These are phyloP conservation scores for Samsoniella hepiali DNA, from an alignment of 2,329 filamentous ascomycete genomes.

Conservation along the genomic window DNA sequence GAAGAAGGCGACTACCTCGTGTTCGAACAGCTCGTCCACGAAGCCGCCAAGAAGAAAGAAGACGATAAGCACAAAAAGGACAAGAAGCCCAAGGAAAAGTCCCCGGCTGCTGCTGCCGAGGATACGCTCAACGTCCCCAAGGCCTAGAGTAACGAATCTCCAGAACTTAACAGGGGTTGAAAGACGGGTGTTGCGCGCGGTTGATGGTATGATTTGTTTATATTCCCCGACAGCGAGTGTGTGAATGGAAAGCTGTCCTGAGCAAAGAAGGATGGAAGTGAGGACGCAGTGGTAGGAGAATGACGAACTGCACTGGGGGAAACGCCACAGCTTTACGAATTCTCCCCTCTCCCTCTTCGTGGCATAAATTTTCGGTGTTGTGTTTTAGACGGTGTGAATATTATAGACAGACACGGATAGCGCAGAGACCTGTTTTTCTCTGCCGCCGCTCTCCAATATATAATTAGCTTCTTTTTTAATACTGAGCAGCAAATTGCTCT, in stretches of 20 bases:
- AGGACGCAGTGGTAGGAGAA: not conserved
- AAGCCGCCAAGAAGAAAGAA: slow-evolving; percentile 93
- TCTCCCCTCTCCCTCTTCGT: slow-evolving; percentile 7
- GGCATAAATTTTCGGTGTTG: not conserved
- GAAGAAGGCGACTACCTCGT: slow-evolving; percentile 99
- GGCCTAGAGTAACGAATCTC: not conserved
- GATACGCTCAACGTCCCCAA: slow-evolving; percentile 27
- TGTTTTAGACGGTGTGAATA: not conserved
- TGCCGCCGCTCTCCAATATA: not conserved
- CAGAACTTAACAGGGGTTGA: too few species aligned
- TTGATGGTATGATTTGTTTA: slow-evolving; percentile 1
- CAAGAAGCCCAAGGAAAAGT: slow-evolving; percentile 42
- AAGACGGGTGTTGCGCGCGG: not conserved
- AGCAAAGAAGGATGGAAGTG: not conserved
- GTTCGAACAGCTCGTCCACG: slow-evolving; percentile 95
- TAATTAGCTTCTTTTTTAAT: not conserved
- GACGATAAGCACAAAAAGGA: slow-evolving; percentile 65
- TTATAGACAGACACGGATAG: not conserved
- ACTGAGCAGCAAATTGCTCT: not conserved
- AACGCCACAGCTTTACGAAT: not conserved
- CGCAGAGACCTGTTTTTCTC: not conserved
- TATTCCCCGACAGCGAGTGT: slow-evolving; percentile 6
- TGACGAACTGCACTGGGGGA: not conserved
- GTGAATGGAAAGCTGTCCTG: not conserved
- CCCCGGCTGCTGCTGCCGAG: slow-evolving; percentile 23